A percentile compares a stretch with the other conserved stretches of the same genome.
These are phyloP conservation scores for Abrus precatorius DNA, from an alignment of 306 rosid species.

Conservation along the genomic window DNA sequence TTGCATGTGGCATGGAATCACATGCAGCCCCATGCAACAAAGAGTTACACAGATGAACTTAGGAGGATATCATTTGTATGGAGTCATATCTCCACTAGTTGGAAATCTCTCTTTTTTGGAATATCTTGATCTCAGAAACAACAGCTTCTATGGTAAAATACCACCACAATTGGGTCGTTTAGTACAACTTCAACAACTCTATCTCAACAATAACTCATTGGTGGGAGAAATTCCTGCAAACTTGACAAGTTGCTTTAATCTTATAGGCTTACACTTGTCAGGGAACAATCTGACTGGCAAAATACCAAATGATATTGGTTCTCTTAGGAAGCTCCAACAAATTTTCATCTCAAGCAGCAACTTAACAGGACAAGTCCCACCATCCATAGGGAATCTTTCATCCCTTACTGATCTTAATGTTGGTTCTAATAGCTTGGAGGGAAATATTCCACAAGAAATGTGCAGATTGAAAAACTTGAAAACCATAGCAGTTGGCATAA, in stretches of 20 bases:
- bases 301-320: slow-evolving; percentile 41
- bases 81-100: slow-evolving; percentile 55
- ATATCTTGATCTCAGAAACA: background rate
- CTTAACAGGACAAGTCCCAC: slow-evolving; percentile 50
- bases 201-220: slow-evolving; percentile 35
- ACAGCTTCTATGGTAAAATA: slow-evolving; percentile 44
- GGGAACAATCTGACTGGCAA: slow-evolving; percentile 31
- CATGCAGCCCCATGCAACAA: slow-evolving; percentile 47
- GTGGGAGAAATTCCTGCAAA: slow-evolving; percentile 53
- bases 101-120: slow-evolving; percentile 54
- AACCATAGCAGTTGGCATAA: fast-evolving
- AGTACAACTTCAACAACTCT: background rate
- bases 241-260: slow-evolving; percentile 41
- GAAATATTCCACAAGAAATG: slow-evolving; percentile 47
- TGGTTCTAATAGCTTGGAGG: slow-evolving; percentile 23
- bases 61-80: slow-evolving; percentile 11
- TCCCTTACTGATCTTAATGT: background rate
- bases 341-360: background rate
- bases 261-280: background rate
- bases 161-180: slow-evolving; percentile 51
- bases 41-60: slow-evolving; percentile 47
- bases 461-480: background rate
- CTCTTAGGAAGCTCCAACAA: slow-evolving; percentile 8
- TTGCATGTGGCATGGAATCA: slow-evolving; percentile 59
- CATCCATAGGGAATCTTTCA: slow-evolving; percentile 52